Conservation (phyloP, 139 green algal genomes). For the Picochlorum sp. region DNA sequence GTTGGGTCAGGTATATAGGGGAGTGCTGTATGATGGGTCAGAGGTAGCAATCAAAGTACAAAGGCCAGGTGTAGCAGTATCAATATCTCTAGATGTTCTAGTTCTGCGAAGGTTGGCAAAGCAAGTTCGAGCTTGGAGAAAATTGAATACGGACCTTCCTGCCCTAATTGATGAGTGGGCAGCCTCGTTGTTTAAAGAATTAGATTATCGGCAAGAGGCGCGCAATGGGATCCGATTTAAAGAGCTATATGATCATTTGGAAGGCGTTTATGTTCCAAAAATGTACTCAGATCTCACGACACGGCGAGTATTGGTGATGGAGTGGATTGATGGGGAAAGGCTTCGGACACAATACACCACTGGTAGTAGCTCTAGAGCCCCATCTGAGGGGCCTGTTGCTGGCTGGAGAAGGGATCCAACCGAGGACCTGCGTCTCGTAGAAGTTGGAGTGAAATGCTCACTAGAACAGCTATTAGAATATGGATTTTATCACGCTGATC, state of each 20-base stretch:
- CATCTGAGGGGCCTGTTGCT: not conserved
- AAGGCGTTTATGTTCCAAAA: constrained; percentile 47
- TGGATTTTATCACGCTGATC: constrained; percentile 50
- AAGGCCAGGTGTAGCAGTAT: constrained; percentile 59
- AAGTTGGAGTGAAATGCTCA: constrained; percentile 47
- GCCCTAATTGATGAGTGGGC: constrained; percentile 86
- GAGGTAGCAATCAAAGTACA: constrained; percentile 79
- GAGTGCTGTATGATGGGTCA: constrained; percentile 14
- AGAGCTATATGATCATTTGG: constrained; percentile 42
- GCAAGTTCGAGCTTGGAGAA: constrained; percentile 14
- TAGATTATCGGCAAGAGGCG: constrained; percentile 75
- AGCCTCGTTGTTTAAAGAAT: constrained; percentile 59
- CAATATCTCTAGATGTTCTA: constrained; percentile 72
- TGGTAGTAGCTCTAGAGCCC: not conserved
- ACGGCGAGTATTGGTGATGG: constrained; percentile 68
- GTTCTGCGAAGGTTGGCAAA: constrained; percentile 47
- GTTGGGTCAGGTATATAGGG: constrained; percentile 65
- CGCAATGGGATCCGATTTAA: constrained; percentile 51
- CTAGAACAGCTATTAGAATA: constrained; percentile 69
- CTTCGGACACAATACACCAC: constrained; percentile 42
- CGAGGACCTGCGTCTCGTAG: constrained; percentile 76
- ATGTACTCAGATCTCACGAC: constrained; percentile 39
- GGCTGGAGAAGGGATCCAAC: not conserved
- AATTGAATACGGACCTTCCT: constrained; percentile 76
- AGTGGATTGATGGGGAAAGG: constrained; percentile 79